Conservation (phyloP, 2,329 filamentous ascomycete species). For the Stachybotrys elegans region DNA sequence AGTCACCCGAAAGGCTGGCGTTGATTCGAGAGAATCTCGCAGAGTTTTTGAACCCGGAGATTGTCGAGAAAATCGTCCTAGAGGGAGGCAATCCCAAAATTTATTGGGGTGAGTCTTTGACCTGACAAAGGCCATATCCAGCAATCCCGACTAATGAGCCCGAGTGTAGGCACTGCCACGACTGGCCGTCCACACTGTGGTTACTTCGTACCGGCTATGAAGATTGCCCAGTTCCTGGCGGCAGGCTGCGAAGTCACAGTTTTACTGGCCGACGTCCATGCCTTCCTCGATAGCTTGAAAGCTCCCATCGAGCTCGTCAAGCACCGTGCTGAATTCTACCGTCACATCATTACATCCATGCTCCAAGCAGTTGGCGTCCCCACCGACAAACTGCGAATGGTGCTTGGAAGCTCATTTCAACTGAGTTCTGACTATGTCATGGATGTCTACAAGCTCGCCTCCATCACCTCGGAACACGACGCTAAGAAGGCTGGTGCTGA, state of each 20-base stretch:
- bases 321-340: conserved; percentile 79
- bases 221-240: conserved; percentile 81
- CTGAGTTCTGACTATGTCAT: conserved; percentile 69
- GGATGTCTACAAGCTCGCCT: conserved; percentile 77
- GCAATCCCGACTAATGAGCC: conserved; percentile 3
- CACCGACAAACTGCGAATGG: conserved; percentile 74
- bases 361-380: conserved; percentile 75
- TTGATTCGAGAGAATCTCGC: conserved; percentile 78
- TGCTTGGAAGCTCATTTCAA: conserved; percentile 82
- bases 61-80: conserved; percentile 68
- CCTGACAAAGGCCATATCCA: too few species aligned
- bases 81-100: conserved; percentile 69
- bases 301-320: conserved; percentile 84
- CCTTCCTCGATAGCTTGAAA: conserved; percentile 78
- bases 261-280: conserved; percentile 70
- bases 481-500: conserved; percentile 89
- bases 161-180: conserved; percentile 63
- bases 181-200: conserved; percentile 86
- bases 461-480: conserved; percentile 69
- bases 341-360: conserved; percentile 66
- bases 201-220: conserved; percentile 84
- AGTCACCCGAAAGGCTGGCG: conserved; percentile 52
- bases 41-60: conserved; percentile 79
- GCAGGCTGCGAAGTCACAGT: conserved; percentile 80
- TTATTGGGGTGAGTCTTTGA: conserved; percentile 66